Conservation (phyloP, 176 grass and related monocot genomes). For the Olyra latifolia region DNA sequence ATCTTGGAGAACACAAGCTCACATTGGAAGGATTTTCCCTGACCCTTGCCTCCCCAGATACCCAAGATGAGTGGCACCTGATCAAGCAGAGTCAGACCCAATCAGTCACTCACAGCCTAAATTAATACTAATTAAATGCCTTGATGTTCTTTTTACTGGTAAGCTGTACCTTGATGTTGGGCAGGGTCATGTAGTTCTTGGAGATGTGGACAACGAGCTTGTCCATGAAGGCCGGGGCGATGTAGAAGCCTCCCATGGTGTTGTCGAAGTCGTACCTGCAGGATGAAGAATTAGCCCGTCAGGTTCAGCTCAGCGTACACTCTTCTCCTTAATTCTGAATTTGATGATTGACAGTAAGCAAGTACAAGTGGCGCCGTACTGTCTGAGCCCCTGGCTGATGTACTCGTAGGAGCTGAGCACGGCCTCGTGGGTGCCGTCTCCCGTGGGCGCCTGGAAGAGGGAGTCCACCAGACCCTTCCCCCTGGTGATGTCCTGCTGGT, state of each 20-base stretch:
- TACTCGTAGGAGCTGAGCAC: conserved; percentile 94
- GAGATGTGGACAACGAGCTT: conserved; percentile 90
- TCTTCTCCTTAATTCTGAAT: no score
- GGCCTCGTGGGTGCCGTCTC: conserved; percentile 80
- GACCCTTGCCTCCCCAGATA: conserved; percentile 99
- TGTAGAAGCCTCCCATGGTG: conserved; percentile 72
- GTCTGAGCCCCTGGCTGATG: conserved; percentile 68
- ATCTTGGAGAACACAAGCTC: conserved; percentile 96
- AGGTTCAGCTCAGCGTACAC: no score
- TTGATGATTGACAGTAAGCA: no score
- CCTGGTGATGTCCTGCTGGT: conserved; percentile 95
- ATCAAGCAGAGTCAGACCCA: neutral
- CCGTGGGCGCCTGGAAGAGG: conserved; percentile 83
- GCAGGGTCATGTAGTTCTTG: conserved; percentile 98
- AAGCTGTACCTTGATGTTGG: conserved; percentile 71
- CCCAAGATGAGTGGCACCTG: conserved; percentile 94
- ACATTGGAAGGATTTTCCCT: conserved; percentile 98
- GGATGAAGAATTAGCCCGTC: no score
- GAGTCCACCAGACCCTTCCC: conserved; percentile 78
- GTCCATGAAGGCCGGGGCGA: conserved; percentile 90
- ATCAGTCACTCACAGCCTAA: no score
- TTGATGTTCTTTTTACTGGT: no score
- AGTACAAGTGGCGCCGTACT: no score
- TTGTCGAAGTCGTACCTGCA: conserved; percentile 58
- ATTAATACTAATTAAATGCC: no score